These are phyloP conservation scores for Euphrasia arctica DNA, from an alignment of 305 asterid species.

Conservation along the genomic window DNA sequence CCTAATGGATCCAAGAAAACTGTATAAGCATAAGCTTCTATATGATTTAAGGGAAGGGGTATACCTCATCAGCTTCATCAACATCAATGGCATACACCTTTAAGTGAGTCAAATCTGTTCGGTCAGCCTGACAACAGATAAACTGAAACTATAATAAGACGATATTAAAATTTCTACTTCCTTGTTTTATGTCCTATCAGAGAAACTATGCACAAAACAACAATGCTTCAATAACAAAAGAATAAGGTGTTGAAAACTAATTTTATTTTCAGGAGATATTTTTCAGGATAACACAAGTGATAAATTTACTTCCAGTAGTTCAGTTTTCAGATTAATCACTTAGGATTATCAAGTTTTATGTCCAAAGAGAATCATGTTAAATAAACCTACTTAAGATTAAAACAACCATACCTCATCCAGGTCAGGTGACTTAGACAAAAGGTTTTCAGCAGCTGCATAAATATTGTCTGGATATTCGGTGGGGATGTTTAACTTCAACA, in stretches of 20 bases:
- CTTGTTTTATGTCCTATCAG: too few relatives aligned
- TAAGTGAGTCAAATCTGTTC: conserved; percentile 78
- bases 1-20: conserved; percentile 17
- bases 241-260: too few relatives aligned
- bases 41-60: background rate
- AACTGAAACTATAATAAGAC: too few relatives aligned
- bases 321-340: conserved; percentile 7
- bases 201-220: too few relatives aligned
- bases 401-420: conserved; percentile 61
- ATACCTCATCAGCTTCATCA: conserved; percentile 99
- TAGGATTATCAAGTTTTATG: conserved; percentile 3
- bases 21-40: too few relatives aligned
- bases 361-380: conserved; percentile 13
- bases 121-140: conserved; percentile 53
- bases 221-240: too few relatives aligned
- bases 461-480: conserved; percentile 63
- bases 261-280: too few relatives aligned
- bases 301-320: conserved; percentile 8
- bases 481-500: conserved; percentile 67
- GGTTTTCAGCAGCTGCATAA: conserved; percentile 60
- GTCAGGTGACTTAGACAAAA: conserved; percentile 62
- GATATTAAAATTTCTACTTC: too few relatives aligned
- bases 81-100: conserved; percentile 99
- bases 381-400: conserved; percentile 25
- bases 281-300: background rate